Percentiles rank a stretch among this genome's conserved stretches.
Evolutionary conservation across 2,329 filamentous ascomycete genomes (phyloP).

Genomic region (Curvularia lunata): DNA sequence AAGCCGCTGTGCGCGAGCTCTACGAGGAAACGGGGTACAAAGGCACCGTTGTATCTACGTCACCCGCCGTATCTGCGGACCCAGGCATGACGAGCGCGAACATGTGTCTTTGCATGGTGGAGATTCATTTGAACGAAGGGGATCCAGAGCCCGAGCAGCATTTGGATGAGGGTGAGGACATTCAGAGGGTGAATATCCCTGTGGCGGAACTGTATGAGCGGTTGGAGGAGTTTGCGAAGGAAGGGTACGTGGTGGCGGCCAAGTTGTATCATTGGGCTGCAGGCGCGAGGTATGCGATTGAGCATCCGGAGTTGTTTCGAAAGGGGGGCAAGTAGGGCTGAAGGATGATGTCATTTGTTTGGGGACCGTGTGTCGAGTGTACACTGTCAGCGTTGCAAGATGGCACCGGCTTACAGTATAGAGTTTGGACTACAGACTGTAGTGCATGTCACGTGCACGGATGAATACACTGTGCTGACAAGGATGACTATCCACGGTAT

Average conservation of each 20-base stretch:
- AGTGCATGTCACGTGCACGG: not conserved
- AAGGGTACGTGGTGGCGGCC: constrained; percentile 37
- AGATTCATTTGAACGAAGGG: constrained; percentile 28
- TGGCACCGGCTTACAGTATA: not conserved
- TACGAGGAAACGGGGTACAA: constrained; percentile 69
- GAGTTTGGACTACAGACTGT: not conserved
- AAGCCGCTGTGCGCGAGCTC: constrained; percentile 64
- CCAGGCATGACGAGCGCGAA: constrained; percentile 39
- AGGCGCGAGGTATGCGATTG: constrained; percentile 34
- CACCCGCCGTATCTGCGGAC: constrained; percentile 32
- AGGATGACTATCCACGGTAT: not conserved
- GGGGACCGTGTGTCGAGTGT: not conserved
- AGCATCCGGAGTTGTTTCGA: constrained; percentile 32
- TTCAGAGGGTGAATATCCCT: constrained; percentile 35
- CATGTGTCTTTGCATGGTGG: constrained; percentile 35
- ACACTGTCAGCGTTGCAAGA: not conserved
- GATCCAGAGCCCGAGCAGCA: constrained; percentile 36
- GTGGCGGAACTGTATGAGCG: constrained; percentile 30
- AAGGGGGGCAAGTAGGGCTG: constrained; percentile 7
- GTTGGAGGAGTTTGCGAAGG: constrained; percentile 31
- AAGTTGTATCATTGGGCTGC: constrained; percentile 42
- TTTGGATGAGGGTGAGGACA: constrained; percentile 39
- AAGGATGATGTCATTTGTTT: not conserved
- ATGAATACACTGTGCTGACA: not conserved
- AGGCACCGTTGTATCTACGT: constrained; percentile 46